These are phyloP conservation scores for Laguncularia racemosa DNA, from an alignment of 345 rosid species.

Conservation along the genomic window DNA sequence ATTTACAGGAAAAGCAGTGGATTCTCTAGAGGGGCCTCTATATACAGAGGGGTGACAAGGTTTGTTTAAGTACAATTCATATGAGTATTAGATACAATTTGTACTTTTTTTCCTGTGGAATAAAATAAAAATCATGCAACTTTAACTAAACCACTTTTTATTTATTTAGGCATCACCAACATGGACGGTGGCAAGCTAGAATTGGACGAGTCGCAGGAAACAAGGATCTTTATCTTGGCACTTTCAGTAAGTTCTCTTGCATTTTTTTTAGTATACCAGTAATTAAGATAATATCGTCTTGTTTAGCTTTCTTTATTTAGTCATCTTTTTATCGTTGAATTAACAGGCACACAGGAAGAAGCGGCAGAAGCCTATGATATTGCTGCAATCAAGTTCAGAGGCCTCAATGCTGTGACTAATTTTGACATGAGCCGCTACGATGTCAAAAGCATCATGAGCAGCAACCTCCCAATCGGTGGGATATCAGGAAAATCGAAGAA, in stretches of 20 bases:
- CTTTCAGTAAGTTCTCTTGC: conserved; percentile 56
- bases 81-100: neutral
- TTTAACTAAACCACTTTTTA: neutral
- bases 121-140: no score
- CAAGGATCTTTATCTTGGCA: conserved; percentile 96
- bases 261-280: no score
- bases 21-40: conserved; percentile 95
- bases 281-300: neutral
- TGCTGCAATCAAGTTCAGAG: conserved; percentile 92
- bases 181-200: conserved; percentile 97
- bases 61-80: conserved; percentile 8
- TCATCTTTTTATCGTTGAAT: conserved; percentile 1
- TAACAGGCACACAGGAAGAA: conserved; percentile 84
- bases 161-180: conserved; percentile 80
- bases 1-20: conserved; percentile 80
- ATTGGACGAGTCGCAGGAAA: conserved; percentile 97
- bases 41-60: conserved; percentile 98
- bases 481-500: conserved; percentile 36
- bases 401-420: conserved; percentile 84
- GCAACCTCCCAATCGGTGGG: conserved; percentile 86
- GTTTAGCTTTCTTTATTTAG: conserved; percentile 4
- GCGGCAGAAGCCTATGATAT: conserved; percentile 98
- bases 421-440: conserved; percentile 92
- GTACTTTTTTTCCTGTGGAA: no score
- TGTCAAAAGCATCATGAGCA: conserved; percentile 72